These are phyloP conservation scores for Stevia rebaudiana DNA, from an alignment of 140 eudicot species.

Conservation along the genomic window DNA sequence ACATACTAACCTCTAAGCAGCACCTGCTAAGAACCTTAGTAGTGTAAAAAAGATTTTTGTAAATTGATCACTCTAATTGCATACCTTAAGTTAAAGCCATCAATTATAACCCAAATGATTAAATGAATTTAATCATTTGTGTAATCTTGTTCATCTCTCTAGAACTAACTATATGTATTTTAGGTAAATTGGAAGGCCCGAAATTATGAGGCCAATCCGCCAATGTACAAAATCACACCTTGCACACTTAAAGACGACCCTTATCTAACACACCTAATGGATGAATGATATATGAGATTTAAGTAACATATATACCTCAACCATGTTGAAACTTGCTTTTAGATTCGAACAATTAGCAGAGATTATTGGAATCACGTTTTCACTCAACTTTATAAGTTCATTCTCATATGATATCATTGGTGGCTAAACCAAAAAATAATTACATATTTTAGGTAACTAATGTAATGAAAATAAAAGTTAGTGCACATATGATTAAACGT, in stretches of 20 bases:
- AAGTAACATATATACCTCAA: conserved; percentile 25
- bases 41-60: background rate
- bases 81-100: background rate
- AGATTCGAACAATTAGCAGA: conserved; percentile 22
- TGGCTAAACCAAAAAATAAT: conserved; percentile 19
- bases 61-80: background rate
- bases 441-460: background rate
- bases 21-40: background rate
- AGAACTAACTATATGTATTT: too few relatives aligned
- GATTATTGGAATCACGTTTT: conserved; percentile 11
- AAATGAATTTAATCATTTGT: background rate
- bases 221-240: too few relatives aligned
- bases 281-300: background rate
- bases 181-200: background rate
- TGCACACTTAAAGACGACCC: too few relatives aligned
- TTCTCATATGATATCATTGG: conserved; percentile 24
- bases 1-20: background rate
- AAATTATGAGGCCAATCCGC: too few relatives aligned
- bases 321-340: conserved; percentile 30
- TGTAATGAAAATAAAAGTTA: background rate
- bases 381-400: conserved; percentile 6
- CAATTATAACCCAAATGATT: background rate
- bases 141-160: background rate
- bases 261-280: background rate
- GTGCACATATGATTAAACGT: background rate